Evolutionary conservation across 768 basidiomycete species (phyloP).

Genomic region (Lentinula edodes): DNA sequence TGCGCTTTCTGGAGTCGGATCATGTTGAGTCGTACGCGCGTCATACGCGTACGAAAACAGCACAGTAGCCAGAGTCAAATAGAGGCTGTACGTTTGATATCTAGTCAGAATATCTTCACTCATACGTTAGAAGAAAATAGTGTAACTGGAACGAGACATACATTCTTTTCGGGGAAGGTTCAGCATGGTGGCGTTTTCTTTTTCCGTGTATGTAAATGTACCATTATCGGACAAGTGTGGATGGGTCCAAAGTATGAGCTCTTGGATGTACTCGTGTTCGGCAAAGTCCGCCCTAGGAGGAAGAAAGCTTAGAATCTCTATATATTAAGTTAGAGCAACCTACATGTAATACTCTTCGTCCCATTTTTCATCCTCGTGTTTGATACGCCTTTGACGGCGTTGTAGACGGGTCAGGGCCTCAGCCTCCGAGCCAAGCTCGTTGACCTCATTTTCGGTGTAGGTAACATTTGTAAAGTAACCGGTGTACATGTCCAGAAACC

Average conservation of each 20-base stretch:
- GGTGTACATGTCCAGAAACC: slow-evolving; percentile 69
- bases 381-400: slow-evolving; percentile 46
- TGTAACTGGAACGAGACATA: slow-evolving; percentile 17
- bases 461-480: slow-evolving; percentile 70
- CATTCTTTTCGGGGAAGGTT: slow-evolving; percentile 51
- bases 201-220: slow-evolving; percentile 57
- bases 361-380: slow-evolving; percentile 73
- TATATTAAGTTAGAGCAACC: slow-evolving; percentile 11
- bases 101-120: slow-evolving; percentile 54
- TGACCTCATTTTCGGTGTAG: slow-evolving; percentile 78
- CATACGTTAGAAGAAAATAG: not conserved
- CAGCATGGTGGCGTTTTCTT: slow-evolving; percentile 65
- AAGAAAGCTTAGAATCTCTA: slow-evolving; percentile 4
- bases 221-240: slow-evolving; percentile 35
- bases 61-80: slow-evolving; percentile 63
- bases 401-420: slow-evolving; percentile 50
- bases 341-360: slow-evolving; percentile 85
- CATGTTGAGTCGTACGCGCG: slow-evolving; percentile 66
- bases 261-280: slow-evolving; percentile 71
- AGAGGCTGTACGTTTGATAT: slow-evolving; percentile 53
- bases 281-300: slow-evolving; percentile 71
- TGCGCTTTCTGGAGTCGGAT: slow-evolving; percentile 83
- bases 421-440: slow-evolving; percentile 66
- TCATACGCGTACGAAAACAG: slow-evolving; percentile 84
- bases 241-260: slow-evolving; percentile 62